Evolutionary conservation across 108 stramenopile species (phyloP).

Genomic region (Aurantiochytrium sp.): DNA sequence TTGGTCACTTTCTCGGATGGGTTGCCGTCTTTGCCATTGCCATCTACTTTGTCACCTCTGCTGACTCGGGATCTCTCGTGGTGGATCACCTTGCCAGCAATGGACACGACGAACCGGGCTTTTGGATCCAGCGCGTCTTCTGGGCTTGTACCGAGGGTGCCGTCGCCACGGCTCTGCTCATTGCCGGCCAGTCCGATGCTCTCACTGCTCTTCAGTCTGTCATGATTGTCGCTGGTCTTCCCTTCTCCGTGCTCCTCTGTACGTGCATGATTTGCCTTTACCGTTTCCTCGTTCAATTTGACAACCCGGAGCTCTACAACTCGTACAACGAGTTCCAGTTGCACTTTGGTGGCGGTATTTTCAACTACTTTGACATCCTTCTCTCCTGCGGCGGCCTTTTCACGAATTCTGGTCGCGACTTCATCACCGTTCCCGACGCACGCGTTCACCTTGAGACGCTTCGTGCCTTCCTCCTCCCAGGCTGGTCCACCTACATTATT

Average conservation of each 20-base stretch:
- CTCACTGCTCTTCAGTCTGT: constrained; percentile 51
- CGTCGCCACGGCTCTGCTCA: constrained; percentile 47
- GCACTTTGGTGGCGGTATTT: background rate
- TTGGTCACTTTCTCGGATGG: constrained; percentile 42
- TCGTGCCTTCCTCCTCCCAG: background rate
- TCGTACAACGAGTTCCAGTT: background rate
- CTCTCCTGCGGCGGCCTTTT: background rate
- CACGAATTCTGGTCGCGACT: background rate
- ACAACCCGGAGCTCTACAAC: background rate
- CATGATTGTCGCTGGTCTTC: constrained; percentile 51
- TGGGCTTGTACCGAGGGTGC: constrained; percentile 61
- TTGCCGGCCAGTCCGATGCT: constrained; percentile 38
- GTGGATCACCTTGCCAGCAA: constrained; percentile 56
- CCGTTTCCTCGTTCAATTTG: background rate
- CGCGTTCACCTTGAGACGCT: background rate
- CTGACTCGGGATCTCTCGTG: constrained; percentile 60
- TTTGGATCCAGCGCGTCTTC: constrained; percentile 51
- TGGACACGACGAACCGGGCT: constrained; percentile 41
- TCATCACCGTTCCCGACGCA: background rate
- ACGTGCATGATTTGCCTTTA: too few species aligned
- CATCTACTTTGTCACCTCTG: constrained; percentile 56
- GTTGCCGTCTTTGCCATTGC: constrained; percentile 38
- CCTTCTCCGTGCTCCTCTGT: constrained; percentile 42
- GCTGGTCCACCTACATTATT: background rate
- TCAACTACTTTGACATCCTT: background rate